These are phyloP conservation scores for Linnemannia hyalina DNA, from an alignment of 192 early-diverging fungal genomes.

Conservation along the genomic window DNA sequence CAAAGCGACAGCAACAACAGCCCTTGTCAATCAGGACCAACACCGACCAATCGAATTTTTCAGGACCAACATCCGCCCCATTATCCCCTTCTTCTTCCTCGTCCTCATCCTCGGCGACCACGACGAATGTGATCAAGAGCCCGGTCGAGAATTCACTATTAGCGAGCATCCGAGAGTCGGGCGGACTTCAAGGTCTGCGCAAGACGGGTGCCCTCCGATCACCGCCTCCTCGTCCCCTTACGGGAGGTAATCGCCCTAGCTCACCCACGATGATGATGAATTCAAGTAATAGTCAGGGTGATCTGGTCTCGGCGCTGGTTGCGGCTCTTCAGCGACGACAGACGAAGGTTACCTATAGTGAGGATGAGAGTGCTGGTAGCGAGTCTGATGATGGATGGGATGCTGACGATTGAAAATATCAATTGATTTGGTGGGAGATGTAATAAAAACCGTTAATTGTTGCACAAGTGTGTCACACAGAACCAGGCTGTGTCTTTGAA, in stretches of 20 bases:
- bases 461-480: too few species aligned
- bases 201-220: constrained; percentile 50
- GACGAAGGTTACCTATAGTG: constrained; percentile 49
- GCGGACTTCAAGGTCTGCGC: constrained; percentile 49
- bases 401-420: constrained; percentile 19
- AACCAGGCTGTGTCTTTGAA: too few species aligned
- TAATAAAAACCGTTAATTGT: background rate
- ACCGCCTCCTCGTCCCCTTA: constrained; percentile 18
- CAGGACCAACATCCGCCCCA: background rate
- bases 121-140: constrained; percentile 8
- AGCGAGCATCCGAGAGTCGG: constrained; percentile 50
- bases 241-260: background rate
- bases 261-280: constrained; percentile 3
- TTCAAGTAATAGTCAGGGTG: constrained; percentile 28
- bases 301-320: constrained; percentile 50
- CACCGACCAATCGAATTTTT: background rate
- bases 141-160: constrained; percentile 34
- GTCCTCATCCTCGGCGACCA: background rate
- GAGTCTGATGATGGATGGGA: constrained; percentile 50
- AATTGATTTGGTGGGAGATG: background rate
- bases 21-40: background rate
- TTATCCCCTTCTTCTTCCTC: background rate
- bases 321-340: constrained; percentile 48
- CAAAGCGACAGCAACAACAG: background rate
- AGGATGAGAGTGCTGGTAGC: constrained; percentile 39